Evolutionary conservation across 768 basidiomycete genomes (phyloP).

Genomic region (Naganishia kalamii): DNA sequence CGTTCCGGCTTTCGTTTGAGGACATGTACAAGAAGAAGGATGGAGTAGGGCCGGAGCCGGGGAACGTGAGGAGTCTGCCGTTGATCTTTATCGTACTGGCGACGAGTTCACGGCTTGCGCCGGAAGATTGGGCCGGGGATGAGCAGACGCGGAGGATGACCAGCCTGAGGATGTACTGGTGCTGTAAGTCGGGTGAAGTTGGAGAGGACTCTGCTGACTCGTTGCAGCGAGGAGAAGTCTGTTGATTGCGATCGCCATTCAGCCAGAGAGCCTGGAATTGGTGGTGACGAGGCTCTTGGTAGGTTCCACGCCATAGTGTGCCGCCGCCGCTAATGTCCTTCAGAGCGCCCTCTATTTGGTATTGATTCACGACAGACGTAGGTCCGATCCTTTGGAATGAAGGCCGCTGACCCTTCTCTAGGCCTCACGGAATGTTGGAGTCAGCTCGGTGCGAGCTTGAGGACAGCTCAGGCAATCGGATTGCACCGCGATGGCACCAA

Average conservation of each 20-base stretch:
- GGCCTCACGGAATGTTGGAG: constrained; percentile 94
- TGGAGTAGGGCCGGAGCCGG: constrained; percentile 21
- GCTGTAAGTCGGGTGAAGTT: constrained; percentile 57
- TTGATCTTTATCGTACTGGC: constrained; percentile 90
- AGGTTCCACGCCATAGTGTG: not conserved
- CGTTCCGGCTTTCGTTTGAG: constrained; percentile 66
- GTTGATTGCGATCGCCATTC: constrained; percentile 84
- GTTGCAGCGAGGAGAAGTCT: constrained; percentile 71
- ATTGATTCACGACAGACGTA: constrained; percentile 45
- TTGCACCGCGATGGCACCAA: constrained; percentile 80
- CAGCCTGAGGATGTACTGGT: constrained; percentile 89
- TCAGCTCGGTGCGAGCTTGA: constrained; percentile 82
- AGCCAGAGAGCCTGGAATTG: constrained; percentile 83
- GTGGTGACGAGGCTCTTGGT: constrained; percentile 84
- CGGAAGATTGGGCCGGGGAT: constrained; percentile 76
- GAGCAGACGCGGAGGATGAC: constrained; percentile 67
- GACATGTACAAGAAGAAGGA: constrained; percentile 52
- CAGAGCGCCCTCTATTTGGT: constrained; percentile 64
- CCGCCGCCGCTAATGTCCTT: not conserved
- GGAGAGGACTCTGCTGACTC: not conserved
- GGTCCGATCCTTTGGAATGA: not conserved
- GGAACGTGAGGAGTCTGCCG: constrained; percentile 52
- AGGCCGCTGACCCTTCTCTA: constrained; percentile 48
- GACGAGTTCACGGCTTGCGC: constrained; percentile 75
- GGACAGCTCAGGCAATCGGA: constrained; percentile 89